A percentile compares a stretch with the other conserved stretches of the same genome.
Conservation (phyloP, 768 basidiomycete genomes). For the Mycena metata region DNA sequence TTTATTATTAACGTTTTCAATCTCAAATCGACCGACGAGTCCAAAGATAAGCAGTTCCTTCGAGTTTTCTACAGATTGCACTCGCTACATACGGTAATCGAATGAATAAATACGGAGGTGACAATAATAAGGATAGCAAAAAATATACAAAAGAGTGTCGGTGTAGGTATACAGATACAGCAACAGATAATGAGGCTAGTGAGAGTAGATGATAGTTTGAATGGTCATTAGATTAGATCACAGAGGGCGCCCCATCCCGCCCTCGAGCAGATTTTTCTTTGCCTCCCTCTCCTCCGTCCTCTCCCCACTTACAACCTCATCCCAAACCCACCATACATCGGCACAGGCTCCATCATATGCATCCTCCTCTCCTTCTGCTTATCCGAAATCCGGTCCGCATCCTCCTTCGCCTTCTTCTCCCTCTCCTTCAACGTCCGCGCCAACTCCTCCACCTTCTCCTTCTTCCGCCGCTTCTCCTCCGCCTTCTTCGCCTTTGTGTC, state of each 20-base stretch:
- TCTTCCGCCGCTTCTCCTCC: slow-evolving; percentile 58
- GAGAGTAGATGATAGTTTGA: neutral
- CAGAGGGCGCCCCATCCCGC: too few relatives aligned
- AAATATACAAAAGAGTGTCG: slow-evolving; percentile 9
- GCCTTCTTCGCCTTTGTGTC: slow-evolving; percentile 61
- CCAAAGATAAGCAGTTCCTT: too few relatives aligned
- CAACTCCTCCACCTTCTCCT: slow-evolving; percentile 55
- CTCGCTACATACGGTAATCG: neutral
- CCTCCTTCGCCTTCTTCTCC: slow-evolving; percentile 48
- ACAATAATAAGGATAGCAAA: slow-evolving; percentile 7
- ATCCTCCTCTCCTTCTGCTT: slow-evolving; percentile 31
- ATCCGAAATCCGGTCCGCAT: slow-evolving; percentile 47
- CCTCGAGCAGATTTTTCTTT: too few relatives aligned
- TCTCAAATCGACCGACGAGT: too few relatives aligned
- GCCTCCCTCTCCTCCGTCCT: too few relatives aligned
- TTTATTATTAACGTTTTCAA: too few relatives aligned
- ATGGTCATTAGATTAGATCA: too few relatives aligned
- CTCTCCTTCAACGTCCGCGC: slow-evolving; percentile 61
- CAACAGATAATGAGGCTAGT: neutral
- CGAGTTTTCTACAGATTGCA: too few relatives aligned
- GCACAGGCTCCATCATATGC: slow-evolving; percentile 30
- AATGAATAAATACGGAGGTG: neutral
- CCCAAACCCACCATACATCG: slow-evolving; percentile 42
- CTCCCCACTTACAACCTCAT: slow-evolving; percentile 19
- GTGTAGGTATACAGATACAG: neutral